Base-by-base conservation (phyloP, 371 early-diverging fungal genomes). In the Blakeslea trispora region DNA sequence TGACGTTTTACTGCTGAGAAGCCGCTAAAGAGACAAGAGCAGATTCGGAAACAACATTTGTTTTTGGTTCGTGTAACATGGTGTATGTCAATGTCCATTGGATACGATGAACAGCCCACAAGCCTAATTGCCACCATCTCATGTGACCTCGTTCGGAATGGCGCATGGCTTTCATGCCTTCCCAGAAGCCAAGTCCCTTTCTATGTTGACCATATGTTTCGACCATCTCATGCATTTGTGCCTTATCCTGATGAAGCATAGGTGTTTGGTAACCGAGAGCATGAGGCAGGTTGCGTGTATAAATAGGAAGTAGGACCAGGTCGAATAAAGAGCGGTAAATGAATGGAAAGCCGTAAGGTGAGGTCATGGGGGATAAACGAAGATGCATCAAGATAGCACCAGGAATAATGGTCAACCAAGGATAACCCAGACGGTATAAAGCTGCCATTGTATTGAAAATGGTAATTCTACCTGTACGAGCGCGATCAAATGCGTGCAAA, bases 41-140 rank as follows among this genome's bases (percentile, higher is more conserved):
- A 22, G 68, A 39, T 17, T 31, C 48, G 50, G 77, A 71, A 11
- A 76, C 74, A 46, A 76, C 23, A n/a, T 63, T 63, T 34, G 64
- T 60, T 34, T 59, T 53, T 10, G 77, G 74, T 48, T 76, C 77
- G 59, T 73, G 69, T 7, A 76, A 43, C 63, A 76, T 72, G 1
- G 77, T 66, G 41, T 73, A 76, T 22, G 69, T 64, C 53, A 73
- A 53, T 3, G 69, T 61, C 77, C 77, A 76, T 48, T 76, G 73
- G 18, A 76, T 55, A 23, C 74, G 35, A 49, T 76, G 71, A 21
- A 64, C 45, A 15, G 71, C 45, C 77, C 77, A 71, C 15, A 39
- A 28, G 6, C 48, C 39, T 1, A 71, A 15, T 40, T 75, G 72
- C 71, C 72, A 75, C 75, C 75, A 75, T 43, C 68, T 53, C 32